A percentile compares a stretch with the other conserved stretches of the same genome.
Evolutionary conservation across 257 asterid genomes (phyloP).

Genomic region (Nicotiana sylvestris): DNA sequence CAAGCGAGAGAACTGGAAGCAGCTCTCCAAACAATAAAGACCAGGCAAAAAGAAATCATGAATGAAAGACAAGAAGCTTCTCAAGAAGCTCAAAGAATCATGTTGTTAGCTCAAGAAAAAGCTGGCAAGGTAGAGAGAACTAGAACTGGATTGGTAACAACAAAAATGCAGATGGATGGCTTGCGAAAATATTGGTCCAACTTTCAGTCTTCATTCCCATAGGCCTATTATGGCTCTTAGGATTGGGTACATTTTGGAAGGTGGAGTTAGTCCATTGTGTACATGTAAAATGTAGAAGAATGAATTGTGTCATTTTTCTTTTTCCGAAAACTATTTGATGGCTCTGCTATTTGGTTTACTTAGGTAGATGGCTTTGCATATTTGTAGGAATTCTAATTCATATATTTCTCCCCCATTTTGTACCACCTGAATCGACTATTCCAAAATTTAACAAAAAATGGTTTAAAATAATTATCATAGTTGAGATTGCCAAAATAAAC

Average conservation of each 20-base stretch:
- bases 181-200: constrained; percentile 4
- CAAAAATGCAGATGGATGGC: neutral
- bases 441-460: no score
- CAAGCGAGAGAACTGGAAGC: neutral
- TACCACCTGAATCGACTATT: no score
- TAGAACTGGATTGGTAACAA: neutral
- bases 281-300: no score
- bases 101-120: constrained; percentile 11
- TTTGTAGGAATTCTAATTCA: no score
- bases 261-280: neutral
- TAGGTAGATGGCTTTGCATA: no score
- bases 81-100: neutral
- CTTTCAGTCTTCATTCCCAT: neutral
- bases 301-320: no score
- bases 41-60: neutral
- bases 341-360: no score
- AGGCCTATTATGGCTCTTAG: neutral
- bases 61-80: constrained; percentile 5
- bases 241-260: neutral
- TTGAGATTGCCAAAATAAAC: no score
- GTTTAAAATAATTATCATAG: no score
- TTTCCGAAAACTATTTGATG: no score
- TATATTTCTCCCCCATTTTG: no score
- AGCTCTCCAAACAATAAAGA: neutral
- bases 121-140: neutral